Conservation (phyloP, 2,329 filamentous ascomycete species). For the Cladosporium sp. region DNA sequence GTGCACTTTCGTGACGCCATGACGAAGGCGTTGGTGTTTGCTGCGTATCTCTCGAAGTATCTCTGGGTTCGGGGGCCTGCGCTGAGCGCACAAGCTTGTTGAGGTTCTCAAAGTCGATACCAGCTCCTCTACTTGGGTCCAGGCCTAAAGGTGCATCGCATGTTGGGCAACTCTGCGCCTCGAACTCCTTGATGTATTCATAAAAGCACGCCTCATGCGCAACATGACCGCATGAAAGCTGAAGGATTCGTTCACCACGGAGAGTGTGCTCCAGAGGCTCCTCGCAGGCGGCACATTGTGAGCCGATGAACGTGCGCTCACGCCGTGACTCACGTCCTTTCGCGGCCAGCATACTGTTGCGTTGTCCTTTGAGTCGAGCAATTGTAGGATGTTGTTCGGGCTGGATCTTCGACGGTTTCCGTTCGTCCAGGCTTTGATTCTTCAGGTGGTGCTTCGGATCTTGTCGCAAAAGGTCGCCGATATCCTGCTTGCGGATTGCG, state of each 20-base stretch:
- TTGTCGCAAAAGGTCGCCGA: constrained; percentile 15
- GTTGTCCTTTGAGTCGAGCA: constrained; percentile 26
- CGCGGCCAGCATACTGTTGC: constrained; percentile 38
- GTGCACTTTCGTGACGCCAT: constrained; percentile 58
- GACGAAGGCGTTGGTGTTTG: constrained; percentile 58
- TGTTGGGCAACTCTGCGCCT: constrained; percentile 84
- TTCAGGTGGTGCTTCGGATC: constrained; percentile 14
- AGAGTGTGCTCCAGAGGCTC: constrained; percentile 95
- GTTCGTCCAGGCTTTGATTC: constrained; percentile 13
- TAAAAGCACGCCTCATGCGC: constrained; percentile 98
- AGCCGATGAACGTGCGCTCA: constrained; percentile 93
- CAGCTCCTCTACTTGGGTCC: constrained; percentile 89
- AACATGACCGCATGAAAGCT: constrained; percentile 96
- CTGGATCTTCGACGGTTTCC: neutral
- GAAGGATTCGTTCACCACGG: constrained; percentile 87
- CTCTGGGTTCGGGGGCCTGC: constrained; percentile 31
- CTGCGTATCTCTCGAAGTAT: constrained; percentile 44
- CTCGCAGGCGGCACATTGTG: constrained; percentile 93
- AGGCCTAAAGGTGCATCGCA: constrained; percentile 90
- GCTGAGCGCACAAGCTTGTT: constrained; percentile 88
- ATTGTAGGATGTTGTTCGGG: neutral
- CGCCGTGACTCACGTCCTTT: constrained; percentile 57
- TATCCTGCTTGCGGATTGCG: constrained; percentile 17
- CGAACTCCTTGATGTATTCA: constrained; percentile 90
- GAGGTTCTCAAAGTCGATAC: constrained; percentile 80